Evolutionary conservation across 495 filamentous ascomycete genomes (phyloP).

Genomic region (Xylaria venustula): DNA sequence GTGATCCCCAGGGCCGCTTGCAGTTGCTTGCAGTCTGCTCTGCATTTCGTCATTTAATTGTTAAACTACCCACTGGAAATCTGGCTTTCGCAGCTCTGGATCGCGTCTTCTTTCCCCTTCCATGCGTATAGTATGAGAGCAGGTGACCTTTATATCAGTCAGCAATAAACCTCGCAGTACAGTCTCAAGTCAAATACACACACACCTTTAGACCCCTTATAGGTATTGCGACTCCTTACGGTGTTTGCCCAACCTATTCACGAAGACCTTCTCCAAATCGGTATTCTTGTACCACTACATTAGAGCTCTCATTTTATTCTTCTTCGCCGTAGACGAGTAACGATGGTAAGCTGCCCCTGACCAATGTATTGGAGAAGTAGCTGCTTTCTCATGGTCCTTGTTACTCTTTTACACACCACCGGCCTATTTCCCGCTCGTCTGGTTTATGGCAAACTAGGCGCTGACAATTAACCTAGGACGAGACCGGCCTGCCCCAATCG

Average conservation of each 20-base stretch:
- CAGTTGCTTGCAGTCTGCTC: slow-evolving; percentile 6
- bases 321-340: not conserved
- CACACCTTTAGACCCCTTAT: not conserved
- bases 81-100: not conserved
- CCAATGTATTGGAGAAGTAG: not conserved
- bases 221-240: not conserved
- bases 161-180: not conserved
- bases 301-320: not conserved
- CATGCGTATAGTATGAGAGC: not conserved
- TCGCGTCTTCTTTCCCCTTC: not conserved
- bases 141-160: not conserved
- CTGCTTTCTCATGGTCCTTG: not conserved
- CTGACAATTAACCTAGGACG: slow-evolving; percentile 42
- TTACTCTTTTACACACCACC: not conserved
- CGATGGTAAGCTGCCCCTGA: not conserved
- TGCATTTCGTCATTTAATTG: slow-evolving; percentile 10
- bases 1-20: slow-evolving; percentile 4
- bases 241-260: not conserved
- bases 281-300: not conserved
- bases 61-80: not conserved
- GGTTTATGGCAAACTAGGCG: not conserved
- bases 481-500: slow-evolving; percentile 77
- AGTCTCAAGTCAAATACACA: not conserved
- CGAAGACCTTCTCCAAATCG: not conserved
- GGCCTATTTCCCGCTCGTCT: not conserved